These are phyloP conservation scores for Cytospora leucostoma DNA, from an alignment of 2,329 filamentous ascomycete species.

Conservation along the genomic window DNA sequence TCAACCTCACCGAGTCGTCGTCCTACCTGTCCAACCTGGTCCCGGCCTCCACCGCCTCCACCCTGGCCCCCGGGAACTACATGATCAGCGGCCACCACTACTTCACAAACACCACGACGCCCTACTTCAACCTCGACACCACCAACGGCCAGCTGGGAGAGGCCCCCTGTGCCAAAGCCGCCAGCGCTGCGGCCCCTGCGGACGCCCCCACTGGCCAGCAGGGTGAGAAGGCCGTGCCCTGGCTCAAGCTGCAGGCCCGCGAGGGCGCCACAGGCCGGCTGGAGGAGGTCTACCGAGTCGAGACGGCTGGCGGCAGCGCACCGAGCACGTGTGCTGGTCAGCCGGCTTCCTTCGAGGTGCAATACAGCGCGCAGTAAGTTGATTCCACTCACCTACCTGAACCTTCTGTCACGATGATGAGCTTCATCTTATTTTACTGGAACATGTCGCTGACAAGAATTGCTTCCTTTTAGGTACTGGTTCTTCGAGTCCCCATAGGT, in stretches of 20 bases:
- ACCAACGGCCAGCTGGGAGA: conserved; percentile 57
- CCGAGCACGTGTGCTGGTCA: conserved; percentile 72
- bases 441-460: conserved; percentile 10
- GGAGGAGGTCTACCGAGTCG: conserved; percentile 78
- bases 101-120: conserved; percentile 70
- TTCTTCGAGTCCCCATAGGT: conserved; percentile 35
- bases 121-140: conserved; percentile 78
- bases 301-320: conserved; percentile 78
- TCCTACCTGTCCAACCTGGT: conserved; percentile 30
- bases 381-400: not conserved
- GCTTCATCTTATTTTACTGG: not conserved
- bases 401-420: not conserved
- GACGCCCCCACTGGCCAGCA: conserved; percentile 59
- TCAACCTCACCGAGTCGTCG: conserved; percentile 51
- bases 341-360: conserved; percentile 65
- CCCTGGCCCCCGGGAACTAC: conserved; percentile 60
- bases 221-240: conserved; percentile 72
- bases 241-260: conserved; percentile 58
- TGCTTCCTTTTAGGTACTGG: conserved; percentile 40
- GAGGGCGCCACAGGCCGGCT: conserved; percentile 61
- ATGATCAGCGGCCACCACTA: conserved; percentile 76
- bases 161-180: conserved; percentile 63
- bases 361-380: conserved; percentile 85
- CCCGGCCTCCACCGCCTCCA: conserved; percentile 26
- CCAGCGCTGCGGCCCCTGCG: conserved; percentile 61